Percentiles rank a stretch among this genome's conserved stretches.
These are phyloP conservation scores for Aspergillus conjunctus DNA, from an alignment of 495 filamentous ascomycete species.

Conservation along the genomic window DNA sequence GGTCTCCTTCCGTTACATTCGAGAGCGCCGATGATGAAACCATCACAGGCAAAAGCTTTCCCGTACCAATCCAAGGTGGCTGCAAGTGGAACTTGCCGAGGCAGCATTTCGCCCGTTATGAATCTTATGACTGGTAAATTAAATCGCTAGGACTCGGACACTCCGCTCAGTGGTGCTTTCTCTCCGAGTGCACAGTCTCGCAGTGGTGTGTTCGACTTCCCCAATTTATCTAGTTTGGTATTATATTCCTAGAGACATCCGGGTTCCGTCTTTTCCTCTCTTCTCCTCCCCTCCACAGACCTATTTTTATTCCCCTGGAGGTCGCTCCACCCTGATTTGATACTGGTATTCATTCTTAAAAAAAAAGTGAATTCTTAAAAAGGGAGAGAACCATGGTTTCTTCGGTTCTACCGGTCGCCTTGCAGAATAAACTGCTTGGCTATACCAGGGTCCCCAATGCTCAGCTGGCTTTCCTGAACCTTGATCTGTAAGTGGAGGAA, in stretches of 20 bases:
- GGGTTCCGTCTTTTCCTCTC: conserved; percentile 18
- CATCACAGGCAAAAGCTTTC: background rate
- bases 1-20: too few relatives aligned
- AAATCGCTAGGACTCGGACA: background rate
- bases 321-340: conserved; percentile 11
- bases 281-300: conserved; percentile 15
- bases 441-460: conserved; percentile 54
- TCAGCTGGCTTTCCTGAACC: conserved; percentile 65
- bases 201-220: conserved; percentile 1
- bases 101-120: background rate
- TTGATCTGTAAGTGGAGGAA: conserved; percentile 72
- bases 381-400: conserved; percentile 34
- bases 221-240: conserved; percentile 3
- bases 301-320: conserved; percentile 22
- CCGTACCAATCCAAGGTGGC: background rate
- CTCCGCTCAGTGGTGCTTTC: background rate
- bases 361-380: conserved; percentile 11
- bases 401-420: conserved; percentile 38
- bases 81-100: background rate
- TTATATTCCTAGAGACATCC: conserved; percentile 14
- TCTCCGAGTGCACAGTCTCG: background rate
- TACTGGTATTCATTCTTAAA: background rate
- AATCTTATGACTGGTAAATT: background rate
- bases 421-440: conserved; percentile 49
- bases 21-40: background rate